Evolutionary conservation across 2,329 filamentous ascomycete genomes (phyloP).

Genomic region (Aspergillus melleus): DNA sequence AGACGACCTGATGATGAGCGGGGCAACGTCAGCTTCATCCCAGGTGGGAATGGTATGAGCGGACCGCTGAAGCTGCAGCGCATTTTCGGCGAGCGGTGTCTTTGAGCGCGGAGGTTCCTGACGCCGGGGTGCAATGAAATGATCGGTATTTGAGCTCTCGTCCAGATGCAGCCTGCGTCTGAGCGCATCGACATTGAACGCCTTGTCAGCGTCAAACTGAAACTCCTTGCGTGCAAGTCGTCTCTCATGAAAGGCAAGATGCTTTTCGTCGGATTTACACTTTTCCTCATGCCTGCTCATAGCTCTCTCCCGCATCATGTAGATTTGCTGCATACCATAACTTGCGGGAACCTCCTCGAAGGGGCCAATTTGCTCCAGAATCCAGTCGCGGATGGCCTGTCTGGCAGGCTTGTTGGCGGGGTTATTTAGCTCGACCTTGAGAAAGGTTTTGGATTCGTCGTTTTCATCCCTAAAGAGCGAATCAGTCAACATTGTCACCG

Average conservation of each 20-base stretch:
- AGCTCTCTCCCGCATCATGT: too few relatives aligned
- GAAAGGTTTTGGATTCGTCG: background rate
- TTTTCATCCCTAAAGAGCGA: background rate
- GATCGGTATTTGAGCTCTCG: background rate
- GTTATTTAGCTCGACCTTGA: background rate
- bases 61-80: background rate
- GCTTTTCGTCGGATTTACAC: too few relatives aligned
- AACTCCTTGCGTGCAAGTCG: too few relatives aligned
- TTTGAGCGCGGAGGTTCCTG: background rate
- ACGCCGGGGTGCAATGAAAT: too few relatives aligned
- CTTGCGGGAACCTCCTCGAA: background rate
- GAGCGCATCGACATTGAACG: background rate
- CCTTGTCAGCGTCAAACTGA: too few relatives aligned
- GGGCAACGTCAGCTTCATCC: conserved; percentile 72
- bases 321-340: too few relatives aligned
- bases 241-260: too few relatives aligned
- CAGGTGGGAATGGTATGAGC: conserved; percentile 23
- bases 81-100: background rate
- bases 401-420: too few relatives aligned
- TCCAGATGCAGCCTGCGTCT: too few relatives aligned
- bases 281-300: too few relatives aligned
- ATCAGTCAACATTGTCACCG: background rate
- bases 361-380: background rate
- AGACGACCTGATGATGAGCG: conserved; percentile 77
- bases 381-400: background rate